These are phyloP conservation scores for Sugiyamaella pinicola DNA, from an alignment of 1,139 yeast species.

Conservation along the genomic window DNA sequence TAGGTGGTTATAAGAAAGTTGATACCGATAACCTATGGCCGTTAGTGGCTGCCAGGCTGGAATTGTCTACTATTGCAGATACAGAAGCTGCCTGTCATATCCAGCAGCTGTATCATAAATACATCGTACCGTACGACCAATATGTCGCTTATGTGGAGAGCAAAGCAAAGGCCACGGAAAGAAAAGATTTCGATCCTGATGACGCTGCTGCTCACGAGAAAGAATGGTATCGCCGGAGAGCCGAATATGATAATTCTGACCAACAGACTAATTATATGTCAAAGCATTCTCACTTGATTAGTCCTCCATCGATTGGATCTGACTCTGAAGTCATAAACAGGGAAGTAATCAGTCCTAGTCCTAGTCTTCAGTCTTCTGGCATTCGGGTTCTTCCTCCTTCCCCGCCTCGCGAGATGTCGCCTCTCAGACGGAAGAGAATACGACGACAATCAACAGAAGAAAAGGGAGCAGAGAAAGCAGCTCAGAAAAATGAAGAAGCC, in stretches of 20 bases:
- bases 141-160: conserved; percentile 29
- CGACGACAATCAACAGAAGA: conserved; percentile 1
- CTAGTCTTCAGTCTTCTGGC: too few relatives aligned
- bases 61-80: conserved; percentile 26
- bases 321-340: background rate
- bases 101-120: conserved; percentile 29
- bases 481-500: conserved; percentile 16
- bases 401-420: conserved; percentile 22
- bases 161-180: conserved; percentile 21
- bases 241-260: background rate
- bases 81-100: conserved; percentile 22
- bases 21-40: conserved; percentile 35
- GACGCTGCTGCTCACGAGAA: background rate
- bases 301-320: conserved; percentile 1
- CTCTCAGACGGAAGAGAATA: conserved; percentile 6
- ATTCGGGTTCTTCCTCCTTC: conserved; percentile 11
- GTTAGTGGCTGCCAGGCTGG: conserved; percentile 29
- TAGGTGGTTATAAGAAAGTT: conserved; percentile 39
- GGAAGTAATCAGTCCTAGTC: background rate
- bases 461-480: conserved; percentile 20
- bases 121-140: conserved; percentile 40
- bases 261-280: background rate
- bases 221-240: background rate
- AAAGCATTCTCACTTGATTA: background rate
- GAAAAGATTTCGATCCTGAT: conserved; percentile 7